phyloP scores from a whole-genome alignment of 2,329 filamentous ascomycete genomes.

The Fusarium neocosmosporiellum region DNA sequence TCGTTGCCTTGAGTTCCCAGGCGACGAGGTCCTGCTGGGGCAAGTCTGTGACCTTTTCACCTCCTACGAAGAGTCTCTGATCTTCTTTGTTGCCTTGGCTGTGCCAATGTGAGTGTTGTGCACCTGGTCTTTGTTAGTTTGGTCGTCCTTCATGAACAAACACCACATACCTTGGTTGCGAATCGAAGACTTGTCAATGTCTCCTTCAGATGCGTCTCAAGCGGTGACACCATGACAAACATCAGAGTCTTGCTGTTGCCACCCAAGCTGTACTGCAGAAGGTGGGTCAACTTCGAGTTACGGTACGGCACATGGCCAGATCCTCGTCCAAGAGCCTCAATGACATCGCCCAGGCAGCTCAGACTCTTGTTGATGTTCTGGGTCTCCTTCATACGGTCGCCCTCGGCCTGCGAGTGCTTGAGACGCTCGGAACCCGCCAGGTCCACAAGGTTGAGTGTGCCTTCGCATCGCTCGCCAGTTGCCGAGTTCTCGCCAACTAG shows the following conservation, averaged over 20 bases:
- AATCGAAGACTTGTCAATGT: slow-evolving; percentile 96
- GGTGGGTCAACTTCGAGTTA: slow-evolving; percentile 96
- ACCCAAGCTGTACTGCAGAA: slow-evolving; percentile 93
- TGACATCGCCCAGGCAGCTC: slow-evolving; percentile 92
- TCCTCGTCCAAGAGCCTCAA: slow-evolving; percentile 88
- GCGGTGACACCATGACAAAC: slow-evolving; percentile 97
- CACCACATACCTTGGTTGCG: slow-evolving; percentile 81
- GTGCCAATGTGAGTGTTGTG: slow-evolving; percentile 94
- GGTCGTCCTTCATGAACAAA: neutral
- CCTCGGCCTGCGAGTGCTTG: slow-evolving; percentile 87
- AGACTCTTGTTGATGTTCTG: slow-evolving; percentile 98
- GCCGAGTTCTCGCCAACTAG: slow-evolving; percentile 74
- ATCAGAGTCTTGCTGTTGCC: slow-evolving; percentile 98
- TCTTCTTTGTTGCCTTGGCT: slow-evolving; percentile 79
- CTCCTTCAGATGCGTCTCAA: slow-evolving; percentile 91
- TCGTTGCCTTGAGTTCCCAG: slow-evolving; percentile 1
- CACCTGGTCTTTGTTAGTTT: slow-evolving; percentile 60
- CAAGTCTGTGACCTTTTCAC: neutral
- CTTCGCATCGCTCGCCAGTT: slow-evolving; percentile 87
- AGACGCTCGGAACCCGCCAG: slow-evolving; percentile 92
- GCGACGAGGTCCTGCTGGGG: slow-evolving; percentile 10
- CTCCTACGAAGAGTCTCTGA: slow-evolving; percentile 52
- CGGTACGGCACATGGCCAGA: slow-evolving; percentile 90
- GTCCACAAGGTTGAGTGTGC: slow-evolving; percentile 95
- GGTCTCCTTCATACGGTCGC: slow-evolving; percentile 90